Conservation (phyloP, 305 asterid species). For the Fraxinus platypoda region DNA sequence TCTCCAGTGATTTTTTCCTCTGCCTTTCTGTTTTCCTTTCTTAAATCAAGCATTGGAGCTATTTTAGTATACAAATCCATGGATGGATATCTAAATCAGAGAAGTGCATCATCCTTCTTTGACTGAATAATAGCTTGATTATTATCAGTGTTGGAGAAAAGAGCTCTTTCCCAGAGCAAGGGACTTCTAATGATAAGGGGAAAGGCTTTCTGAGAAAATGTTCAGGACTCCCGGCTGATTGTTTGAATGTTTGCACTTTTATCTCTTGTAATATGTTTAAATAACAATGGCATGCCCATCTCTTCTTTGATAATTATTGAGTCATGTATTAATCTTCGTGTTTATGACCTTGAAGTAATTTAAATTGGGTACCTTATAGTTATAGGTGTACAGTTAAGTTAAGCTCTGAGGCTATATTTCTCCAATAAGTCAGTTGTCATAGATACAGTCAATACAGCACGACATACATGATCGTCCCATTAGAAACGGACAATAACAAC, state of each 20-base stretch:
- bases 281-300: not conserved
- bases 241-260: constrained; percentile 1
- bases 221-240: not conserved
- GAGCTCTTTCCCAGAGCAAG: not conserved
- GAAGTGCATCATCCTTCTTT: not conserved
- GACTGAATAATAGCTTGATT: not conserved
- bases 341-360: not conserved
- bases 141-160: not conserved
- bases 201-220: constrained; percentile 1
- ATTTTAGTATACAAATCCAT: not conserved
- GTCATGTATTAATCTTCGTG: not conserved
- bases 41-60: not conserved
- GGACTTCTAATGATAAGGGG: not conserved
- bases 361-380: not conserved
- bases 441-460: not conserved
- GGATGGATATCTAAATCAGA: not conserved
- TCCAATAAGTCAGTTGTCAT: not conserved
- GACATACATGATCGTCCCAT: not conserved
- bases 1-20: not conserved
- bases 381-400: not conserved
- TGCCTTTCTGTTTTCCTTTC: constrained; percentile 1
- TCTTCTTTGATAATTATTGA: not conserved
- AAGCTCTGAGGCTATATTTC: not conserved
- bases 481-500: not conserved
- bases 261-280: not conserved